Evolutionary conservation across 2,329 filamentous ascomycete genomes (phyloP), one percentile per base, ranked within the genome.

Genomic region (Ascochyta rabiei): DNA sequence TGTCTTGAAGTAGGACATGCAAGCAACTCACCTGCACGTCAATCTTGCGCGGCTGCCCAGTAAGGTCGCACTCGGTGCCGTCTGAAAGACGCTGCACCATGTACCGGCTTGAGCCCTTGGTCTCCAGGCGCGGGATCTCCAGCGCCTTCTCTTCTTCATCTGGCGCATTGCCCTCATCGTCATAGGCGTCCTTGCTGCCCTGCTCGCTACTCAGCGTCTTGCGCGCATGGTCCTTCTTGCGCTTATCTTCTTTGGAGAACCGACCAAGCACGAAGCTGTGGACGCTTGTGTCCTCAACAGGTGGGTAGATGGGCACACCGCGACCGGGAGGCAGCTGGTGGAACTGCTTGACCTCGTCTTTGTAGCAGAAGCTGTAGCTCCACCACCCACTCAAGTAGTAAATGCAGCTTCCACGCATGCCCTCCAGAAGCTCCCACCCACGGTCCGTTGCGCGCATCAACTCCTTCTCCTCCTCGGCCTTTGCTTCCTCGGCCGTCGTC

Each of bases 311-410:
- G 1, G 85, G 84, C 10, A 89, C 84, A 3, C 87, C 87, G 56
- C 87, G 86, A 39, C 85, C 82, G 2, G 86, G 86, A 0, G 91
- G 84, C 55, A 93, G 78, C 39, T 91, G 91, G 73, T 97, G 93
- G 76, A 96, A 97, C 75, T 97, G 93, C 68, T 90, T 89, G 58
- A 97, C 88, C 60, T 93, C 86, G 58, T 88, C 84, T 70, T 90
- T 90, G 77, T 96, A 95, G 80, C 93, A 97, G 75, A 96, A 96
- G 65, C 88, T 89, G 76, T 97, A 97, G 70, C 89, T 95, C 93
- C 93, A 97, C 93, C 93, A 97, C 0, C 93, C 93, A 1, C 87
- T 89, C 61, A 92, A 78, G 72, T 86, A 90, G 78, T 93, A 96
- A 60, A 97, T 84, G 74, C 93, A 97, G 45, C 84, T 83, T 3